Evolutionary conservation across 768 basidiomycete genomes (phyloP).

Genomic region (Boletus tomentosulus): DNA sequence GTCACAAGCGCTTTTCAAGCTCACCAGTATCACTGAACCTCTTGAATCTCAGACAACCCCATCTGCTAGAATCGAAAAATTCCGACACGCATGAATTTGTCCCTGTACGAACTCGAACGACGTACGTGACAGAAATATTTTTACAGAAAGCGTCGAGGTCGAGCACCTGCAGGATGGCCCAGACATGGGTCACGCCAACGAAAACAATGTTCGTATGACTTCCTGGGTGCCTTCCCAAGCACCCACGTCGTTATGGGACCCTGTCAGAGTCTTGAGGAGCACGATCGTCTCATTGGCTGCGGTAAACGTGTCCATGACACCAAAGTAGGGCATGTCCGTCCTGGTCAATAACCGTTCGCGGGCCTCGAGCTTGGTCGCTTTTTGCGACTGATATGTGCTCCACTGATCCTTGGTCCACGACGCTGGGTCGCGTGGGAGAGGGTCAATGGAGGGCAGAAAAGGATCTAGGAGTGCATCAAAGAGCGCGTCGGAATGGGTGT

Average conservation of each 20-base stretch:
- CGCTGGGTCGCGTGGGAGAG: conserved; percentile 30
- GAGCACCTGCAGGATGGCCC: too few relatives aligned
- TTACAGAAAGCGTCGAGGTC: background rate
- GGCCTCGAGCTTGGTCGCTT: conserved; percentile 35
- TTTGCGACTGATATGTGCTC: conserved; percentile 37
- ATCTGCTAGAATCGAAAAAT: background rate
- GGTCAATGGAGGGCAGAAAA: conserved; percentile 49
- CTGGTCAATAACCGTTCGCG: conserved; percentile 45
- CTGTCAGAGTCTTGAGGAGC: conserved; percentile 53
- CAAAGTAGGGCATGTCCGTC: conserved; percentile 44
- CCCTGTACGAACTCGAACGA: too few relatives aligned
- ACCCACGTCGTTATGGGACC: conserved; percentile 57
- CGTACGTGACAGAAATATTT: background rate
- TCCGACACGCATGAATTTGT: background rate
- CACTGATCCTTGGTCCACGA: conserved; percentile 41
- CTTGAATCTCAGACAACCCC: background rate
- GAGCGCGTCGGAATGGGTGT: conserved; percentile 61
- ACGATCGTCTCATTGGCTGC: conserved; percentile 45
- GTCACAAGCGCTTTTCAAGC: too few relatives aligned
- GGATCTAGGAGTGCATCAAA: conserved; percentile 67
- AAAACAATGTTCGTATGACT: conserved; percentile 37
- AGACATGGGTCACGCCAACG: conserved; percentile 15
- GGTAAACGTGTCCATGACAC: conserved; percentile 51
- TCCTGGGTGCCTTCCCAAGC: conserved; percentile 69
- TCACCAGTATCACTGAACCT: too few relatives aligned